A percentile compares a stretch with the other conserved stretches of the same genome.
Evolutionary conservation across 495 filamentous ascomycete genomes (phyloP).

Genomic region (Daldinia caldariorum): DNA sequence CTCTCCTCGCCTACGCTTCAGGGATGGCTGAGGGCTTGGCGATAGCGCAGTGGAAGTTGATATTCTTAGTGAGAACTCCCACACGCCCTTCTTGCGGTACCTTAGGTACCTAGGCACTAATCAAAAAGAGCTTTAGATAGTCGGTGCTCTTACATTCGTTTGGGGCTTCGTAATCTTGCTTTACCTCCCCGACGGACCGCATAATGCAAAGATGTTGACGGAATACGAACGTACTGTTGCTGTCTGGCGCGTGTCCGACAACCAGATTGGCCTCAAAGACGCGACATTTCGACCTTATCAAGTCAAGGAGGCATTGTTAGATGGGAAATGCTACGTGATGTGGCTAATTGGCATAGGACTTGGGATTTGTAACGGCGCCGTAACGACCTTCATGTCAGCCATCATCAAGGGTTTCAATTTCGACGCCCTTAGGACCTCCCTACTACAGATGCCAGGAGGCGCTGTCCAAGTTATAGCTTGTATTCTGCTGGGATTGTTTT

Average conservation of each 20-base stretch:
- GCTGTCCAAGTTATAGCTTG: slow-evolving; percentile 54
- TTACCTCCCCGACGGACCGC: slow-evolving; percentile 47
- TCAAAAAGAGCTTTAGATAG: slow-evolving; percentile 38
- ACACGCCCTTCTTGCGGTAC: not conserved
- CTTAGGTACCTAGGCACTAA: not conserved
- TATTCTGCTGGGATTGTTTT: slow-evolving; percentile 52
- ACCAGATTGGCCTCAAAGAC: slow-evolving; percentile 43
- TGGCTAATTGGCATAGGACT: slow-evolving; percentile 52
- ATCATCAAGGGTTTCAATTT: slow-evolving; percentile 57
- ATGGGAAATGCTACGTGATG: slow-evolving; percentile 53
- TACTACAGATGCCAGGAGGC: slow-evolving; percentile 59
- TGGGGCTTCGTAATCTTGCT: slow-evolving; percentile 52
- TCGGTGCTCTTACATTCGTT: slow-evolving; percentile 60
- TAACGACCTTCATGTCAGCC: slow-evolving; percentile 58
- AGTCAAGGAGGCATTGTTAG: slow-evolving; percentile 53
- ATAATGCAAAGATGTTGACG: slow-evolving; percentile 41
- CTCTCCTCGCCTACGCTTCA: slow-evolving; percentile 40
- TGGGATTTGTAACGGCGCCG: slow-evolving; percentile 58
- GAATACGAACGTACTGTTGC: slow-evolving; percentile 44
- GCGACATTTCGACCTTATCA: slow-evolving; percentile 51
- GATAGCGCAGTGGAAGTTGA: slow-evolving; percentile 45
- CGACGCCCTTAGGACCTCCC: slow-evolving; percentile 48
- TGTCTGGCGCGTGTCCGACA: slow-evolving; percentile 44
- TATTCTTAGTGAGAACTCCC: slow-evolving; percentile 33
- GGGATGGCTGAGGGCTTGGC: slow-evolving; percentile 33